Evolutionary conservation across 805 yeast genomes (phyloP), one percentile per base, ranked within the genome.

Genomic region (Kuraishia ogatae): DNA sequence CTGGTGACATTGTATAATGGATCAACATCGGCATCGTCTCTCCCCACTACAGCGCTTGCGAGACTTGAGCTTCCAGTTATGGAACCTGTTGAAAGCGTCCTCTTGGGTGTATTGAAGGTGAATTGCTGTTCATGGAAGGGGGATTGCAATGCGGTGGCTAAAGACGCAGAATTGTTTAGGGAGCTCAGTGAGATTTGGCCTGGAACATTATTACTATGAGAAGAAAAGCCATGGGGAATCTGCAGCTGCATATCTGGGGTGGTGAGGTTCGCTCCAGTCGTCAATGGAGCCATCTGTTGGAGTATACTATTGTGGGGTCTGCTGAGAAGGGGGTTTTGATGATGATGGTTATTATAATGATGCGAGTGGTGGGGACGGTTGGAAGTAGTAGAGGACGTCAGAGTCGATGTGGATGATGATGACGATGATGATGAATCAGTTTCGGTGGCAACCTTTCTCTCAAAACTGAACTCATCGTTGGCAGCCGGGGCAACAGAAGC

Each of bases 1-100:
- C 78, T 73, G 1, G 82, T 79, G 28, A 72, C 77, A 58, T 79
- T 78, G 60, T 62, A 70, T 39, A 67, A 57, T 1, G 71, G 70
- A 56, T 67, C 71, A 11, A 65, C 59, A 43, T 65, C 67, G 8
- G 64, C 22, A 43, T 65, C 69, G 29, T 26, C 39, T 24, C 28
- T 23, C 20, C 50, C 26, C 50, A 23, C 26, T 3, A 21, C 50
- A 21, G 50, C 26, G 21, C 50, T 47, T 23, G 22, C 50, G 4
- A 23, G 26, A n/a, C 50, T 22, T 15, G 50, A 21, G 5, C 21
- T 11, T 11, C 26, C 50, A 47, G 20, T n/a, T 22, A 21, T 20
- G 10, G 51, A 19, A 5, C 35, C 51, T 10, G 21, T 28, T 22
- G 35, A 22, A 2, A n/a, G 20, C 2, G 35, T 21, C 51, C 28